A percentile compares a stretch with the other conserved stretches of the same genome.
Conservation (phyloP, 2,329 filamentous ascomycete genomes). For the Nannizziopsis barbatae region DNA sequence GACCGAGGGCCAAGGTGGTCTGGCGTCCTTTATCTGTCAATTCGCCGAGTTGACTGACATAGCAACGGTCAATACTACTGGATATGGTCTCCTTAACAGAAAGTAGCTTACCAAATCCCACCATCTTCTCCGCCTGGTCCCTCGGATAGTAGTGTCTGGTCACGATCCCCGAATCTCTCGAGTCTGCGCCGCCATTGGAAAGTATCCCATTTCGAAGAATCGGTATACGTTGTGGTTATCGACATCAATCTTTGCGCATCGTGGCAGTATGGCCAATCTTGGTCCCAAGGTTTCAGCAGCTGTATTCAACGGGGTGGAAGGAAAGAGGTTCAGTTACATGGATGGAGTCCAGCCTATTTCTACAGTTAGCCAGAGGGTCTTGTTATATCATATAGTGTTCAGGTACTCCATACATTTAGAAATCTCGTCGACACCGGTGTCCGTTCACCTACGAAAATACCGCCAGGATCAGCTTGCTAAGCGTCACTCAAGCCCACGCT, state of each 20-base stretch:
- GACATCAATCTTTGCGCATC: constrained; percentile 60
- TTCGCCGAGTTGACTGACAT: constrained; percentile 45
- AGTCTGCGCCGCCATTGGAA: constrained; percentile 59
- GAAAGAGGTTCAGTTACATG: constrained; percentile 30
- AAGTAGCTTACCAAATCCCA: constrained; percentile 57
- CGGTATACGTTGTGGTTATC: constrained; percentile 46
- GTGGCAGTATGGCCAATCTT: constrained; percentile 82
- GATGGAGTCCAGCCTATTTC: constrained; percentile 37
- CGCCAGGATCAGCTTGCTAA: background rate
- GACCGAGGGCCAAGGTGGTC: constrained; percentile 59
- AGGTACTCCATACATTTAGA: constrained; percentile 57
- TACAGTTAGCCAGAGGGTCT: constrained; percentile 16
- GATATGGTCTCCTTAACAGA: background rate
- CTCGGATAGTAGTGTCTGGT: constrained; percentile 57
- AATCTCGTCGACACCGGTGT: constrained; percentile 84
- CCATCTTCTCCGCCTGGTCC: constrained; percentile 63
- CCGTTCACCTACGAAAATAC: constrained; percentile 47
- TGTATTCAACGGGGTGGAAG: background rate
- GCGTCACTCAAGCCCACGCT: constrained; percentile 3
- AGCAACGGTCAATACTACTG: constrained; percentile 3
- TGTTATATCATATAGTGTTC: background rate
- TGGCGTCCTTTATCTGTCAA: constrained; percentile 64
- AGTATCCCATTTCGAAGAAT: constrained; percentile 45
- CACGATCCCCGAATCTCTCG: constrained; percentile 65
- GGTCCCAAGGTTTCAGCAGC: constrained; percentile 5